These are phyloP conservation scores for Eucalyptus marginata DNA, from an alignment of 345 rosid species.

Conservation along the genomic window DNA sequence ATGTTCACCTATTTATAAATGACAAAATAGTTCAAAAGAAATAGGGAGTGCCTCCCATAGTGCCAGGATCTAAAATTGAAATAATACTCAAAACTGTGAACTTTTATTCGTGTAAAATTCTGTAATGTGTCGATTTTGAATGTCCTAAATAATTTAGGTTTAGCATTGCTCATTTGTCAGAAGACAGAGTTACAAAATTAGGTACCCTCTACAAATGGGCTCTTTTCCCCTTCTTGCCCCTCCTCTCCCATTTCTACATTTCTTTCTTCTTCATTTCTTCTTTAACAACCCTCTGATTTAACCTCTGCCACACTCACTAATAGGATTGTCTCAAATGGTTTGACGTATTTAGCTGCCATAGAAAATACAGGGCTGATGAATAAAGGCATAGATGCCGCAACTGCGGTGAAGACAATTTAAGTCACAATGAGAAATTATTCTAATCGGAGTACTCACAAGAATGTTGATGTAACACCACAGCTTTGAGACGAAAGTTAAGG, in stretches of 20 bases:
- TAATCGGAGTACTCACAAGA: accelerated
- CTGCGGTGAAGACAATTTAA: conserved; percentile 7
- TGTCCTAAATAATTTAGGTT: background rate
- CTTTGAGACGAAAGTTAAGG: background rate
- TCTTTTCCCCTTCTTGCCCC: background rate
- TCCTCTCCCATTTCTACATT: background rate
- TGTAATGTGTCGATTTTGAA: background rate
- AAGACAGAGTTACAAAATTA: background rate
- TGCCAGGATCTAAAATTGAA: background rate
- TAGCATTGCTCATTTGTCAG: no score
- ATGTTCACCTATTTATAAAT: background rate
- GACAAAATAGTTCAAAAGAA: background rate
- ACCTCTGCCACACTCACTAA: background rate
- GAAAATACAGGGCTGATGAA: background rate
- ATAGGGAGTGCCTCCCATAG: background rate
- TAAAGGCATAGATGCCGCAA: conserved; percentile 38
- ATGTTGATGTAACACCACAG: background rate
- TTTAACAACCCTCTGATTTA: background rate
- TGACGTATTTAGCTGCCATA: background rate
- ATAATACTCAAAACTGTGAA: background rate
- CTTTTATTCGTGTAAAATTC: background rate
- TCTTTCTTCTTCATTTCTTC: background rate
- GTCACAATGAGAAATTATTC: background rate
- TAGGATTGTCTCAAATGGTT: background rate
- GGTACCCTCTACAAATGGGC: background rate